Percentiles rank a stretch among this genome's conserved stretches.
phyloP scores from a whole-genome alignment of 75 land plant species.

The Pinus taeda region DNA sequence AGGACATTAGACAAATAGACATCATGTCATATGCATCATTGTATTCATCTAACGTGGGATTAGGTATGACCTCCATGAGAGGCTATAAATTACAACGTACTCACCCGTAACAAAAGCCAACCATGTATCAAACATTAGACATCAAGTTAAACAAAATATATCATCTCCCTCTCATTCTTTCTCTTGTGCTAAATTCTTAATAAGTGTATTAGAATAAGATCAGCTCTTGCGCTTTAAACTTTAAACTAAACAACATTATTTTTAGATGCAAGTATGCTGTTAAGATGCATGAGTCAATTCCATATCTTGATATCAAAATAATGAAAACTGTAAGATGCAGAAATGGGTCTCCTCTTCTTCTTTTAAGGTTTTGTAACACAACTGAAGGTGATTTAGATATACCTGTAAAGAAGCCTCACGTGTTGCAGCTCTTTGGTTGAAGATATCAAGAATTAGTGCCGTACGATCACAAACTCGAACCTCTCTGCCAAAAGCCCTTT shows the following conservation, averaged over 20 bases:
- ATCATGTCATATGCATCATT: too few species aligned
- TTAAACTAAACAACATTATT: not conserved
- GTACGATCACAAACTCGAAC: conserved; percentile 97
- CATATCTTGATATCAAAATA: not conserved
- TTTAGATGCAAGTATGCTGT: not conserved
- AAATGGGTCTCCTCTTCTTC: not conserved
- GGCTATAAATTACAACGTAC: too few species aligned
- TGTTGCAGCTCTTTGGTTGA: conserved; percentile 94
- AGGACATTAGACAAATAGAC: too few species aligned
- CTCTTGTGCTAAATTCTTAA: too few species aligned
- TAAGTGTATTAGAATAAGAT: not conserved
- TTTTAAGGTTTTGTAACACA: not conserved
- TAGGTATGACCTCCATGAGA: too few species aligned
- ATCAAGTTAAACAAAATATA: too few species aligned
- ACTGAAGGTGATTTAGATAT: not conserved
- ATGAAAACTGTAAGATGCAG: not conserved
- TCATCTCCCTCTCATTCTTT: too few species aligned
- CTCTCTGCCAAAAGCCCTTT: conserved; percentile 86
- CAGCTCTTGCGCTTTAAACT: not conserved
- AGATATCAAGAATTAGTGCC: conserved; percentile 92
- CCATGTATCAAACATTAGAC: too few species aligned
- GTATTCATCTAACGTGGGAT: too few species aligned
- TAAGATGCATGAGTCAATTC: not conserved
- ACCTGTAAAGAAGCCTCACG: conserved; percentile 95
- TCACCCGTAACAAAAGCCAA: too few species aligned